Base-by-base conservation (phyloP, 192 early-diverging fungal genomes). In the Backusella sp. region DNA sequence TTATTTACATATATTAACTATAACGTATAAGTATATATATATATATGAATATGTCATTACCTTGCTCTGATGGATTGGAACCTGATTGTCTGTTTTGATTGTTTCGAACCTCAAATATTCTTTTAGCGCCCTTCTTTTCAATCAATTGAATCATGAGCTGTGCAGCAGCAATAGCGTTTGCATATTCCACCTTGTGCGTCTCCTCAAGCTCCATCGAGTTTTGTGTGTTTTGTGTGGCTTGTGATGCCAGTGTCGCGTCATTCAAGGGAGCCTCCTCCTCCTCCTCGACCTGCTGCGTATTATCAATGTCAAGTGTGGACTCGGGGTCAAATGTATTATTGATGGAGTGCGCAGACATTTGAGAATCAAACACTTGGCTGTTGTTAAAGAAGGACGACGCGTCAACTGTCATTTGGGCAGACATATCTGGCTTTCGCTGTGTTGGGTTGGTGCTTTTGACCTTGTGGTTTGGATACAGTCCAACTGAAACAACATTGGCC, bases 111-210 rank as follows among this genome's bases (percentile, higher is more conserved):
- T 79, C 77, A 79, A 79, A 70, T 23, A 79, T 44, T 3, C 73
- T n/a, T 17, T 74, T 79, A 6, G 68, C 68, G 17, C 71, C 66
- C 66, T 74, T 79, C 36, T 79, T 79, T 35, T 79, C 77, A 12
- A 79, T 71, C 21, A 79, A 56, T 26, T 74, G 56, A 42, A 79
- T 79, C 44, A 79, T 68, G 1, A 79, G 41, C 6, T 62, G 44
- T 23, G 72, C 66, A 44, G 77, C 77, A 11, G 32, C 14, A 19
- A 73, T 66, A 0, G 77, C 77, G 70, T 79, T 79, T 19, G 21
- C 30, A 14, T 21, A 46, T 23, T 68, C 28, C 2, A 37, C 19
- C 52, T 49, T 53, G 23, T 71, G n/a, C 3, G 52, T 44, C 4
- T 44, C 72, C 8, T 46, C 49, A 68, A 21, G 14, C 21, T 70